A percentile compares a stretch with the other conserved stretches of the same genome.
phyloP scores from a whole-genome alignment of 805 yeast species.

The Candida sakaeoensis region DNA sequence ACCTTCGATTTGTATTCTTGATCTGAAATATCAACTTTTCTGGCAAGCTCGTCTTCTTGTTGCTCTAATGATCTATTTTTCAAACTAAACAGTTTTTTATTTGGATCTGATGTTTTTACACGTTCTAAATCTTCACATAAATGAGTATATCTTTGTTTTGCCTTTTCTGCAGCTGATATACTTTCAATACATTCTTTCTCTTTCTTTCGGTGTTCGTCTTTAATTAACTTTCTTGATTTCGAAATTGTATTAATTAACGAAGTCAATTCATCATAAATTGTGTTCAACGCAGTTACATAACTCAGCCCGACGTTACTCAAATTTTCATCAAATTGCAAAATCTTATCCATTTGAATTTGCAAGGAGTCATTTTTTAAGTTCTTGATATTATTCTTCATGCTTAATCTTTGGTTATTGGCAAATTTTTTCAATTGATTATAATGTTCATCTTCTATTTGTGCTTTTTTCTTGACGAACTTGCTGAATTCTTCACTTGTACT shows the following conservation, averaged over 20 bases:
- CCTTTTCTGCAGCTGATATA: slow-evolving; percentile 81
- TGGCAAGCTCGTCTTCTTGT: slow-evolving; percentile 82
- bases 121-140: slow-evolving; percentile 85
- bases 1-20: slow-evolving; percentile 80
- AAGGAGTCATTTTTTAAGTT: slow-evolving; percentile 63
- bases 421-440: slow-evolving; percentile 70
- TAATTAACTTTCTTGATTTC: slow-evolving; percentile 67
- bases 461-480: slow-evolving; percentile 73
- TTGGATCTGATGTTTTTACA: slow-evolving; percentile 74
- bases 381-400: slow-evolving; percentile 38
- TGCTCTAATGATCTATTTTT: slow-evolving; percentile 79
- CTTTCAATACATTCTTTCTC: slow-evolving; percentile 87
- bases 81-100: slow-evolving; percentile 76
- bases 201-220: slow-evolving; percentile 76
- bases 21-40: slow-evolving; percentile 82
- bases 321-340: slow-evolving; percentile 76
- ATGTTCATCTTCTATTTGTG: slow-evolving; percentile 74
- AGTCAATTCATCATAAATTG: slow-evolving; percentile 80
- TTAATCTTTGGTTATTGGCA: slow-evolving; percentile 50
- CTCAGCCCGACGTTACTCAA: slow-evolving; percentile 64
- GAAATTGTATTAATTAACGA: slow-evolving; percentile 69
- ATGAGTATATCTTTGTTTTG: slow-evolving; percentile 67
- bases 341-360: slow-evolving; percentile 57
- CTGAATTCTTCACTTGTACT: slow-evolving; percentile 83
- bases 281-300: slow-evolving; percentile 73